phyloP scores from a whole-genome alignment of 208 protist genomes.

The Trypanosoma melophagium region DNA sequence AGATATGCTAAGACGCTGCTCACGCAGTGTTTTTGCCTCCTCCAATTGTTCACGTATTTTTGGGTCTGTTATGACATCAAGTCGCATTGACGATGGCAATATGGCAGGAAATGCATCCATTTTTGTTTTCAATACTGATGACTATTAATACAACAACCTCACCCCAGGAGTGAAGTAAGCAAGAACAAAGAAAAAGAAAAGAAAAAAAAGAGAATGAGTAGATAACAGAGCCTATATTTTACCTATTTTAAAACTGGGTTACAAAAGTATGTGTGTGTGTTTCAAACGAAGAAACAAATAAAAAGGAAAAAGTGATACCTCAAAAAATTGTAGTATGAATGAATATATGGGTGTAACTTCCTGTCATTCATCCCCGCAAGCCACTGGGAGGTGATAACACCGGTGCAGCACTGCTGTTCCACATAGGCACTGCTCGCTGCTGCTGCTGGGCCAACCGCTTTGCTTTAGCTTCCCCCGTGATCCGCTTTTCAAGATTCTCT shows the following conservation, averaged over 20 bases:
- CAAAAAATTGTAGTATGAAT: too few relatives aligned
- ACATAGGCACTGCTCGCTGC: constrained; percentile 26
- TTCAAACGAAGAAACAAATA: constrained; percentile 2
- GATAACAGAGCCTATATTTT: too few relatives aligned
- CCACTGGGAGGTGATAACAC: neutral
- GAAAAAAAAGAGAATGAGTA: too few relatives aligned
- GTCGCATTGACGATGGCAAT: constrained; percentile 33
- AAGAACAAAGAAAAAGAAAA: too few relatives aligned
- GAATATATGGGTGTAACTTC: too few relatives aligned
- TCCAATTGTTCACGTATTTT: constrained; percentile 12
- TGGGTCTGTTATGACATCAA: constrained; percentile 29
- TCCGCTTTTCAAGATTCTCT: constrained; percentile 88
- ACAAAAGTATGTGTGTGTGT: neutral
- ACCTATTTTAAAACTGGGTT: too few relatives aligned
- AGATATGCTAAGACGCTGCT: constrained; percentile 7
- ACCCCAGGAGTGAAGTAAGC: too few relatives aligned
- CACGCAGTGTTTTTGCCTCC: constrained; percentile 36
- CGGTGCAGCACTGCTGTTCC: constrained; percentile 25
- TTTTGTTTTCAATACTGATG: neutral
- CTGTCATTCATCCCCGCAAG: neutral
- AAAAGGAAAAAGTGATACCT: neutral
- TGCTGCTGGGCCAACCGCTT: constrained; percentile 39
- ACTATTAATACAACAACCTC: neutral
- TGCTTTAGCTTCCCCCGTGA: constrained; percentile 46
- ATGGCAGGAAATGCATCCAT: constrained; percentile 7